Evolutionary conservation across 768 basidiomycete genomes (phyloP).

Genomic region (Macrocybe gigantea): DNA sequence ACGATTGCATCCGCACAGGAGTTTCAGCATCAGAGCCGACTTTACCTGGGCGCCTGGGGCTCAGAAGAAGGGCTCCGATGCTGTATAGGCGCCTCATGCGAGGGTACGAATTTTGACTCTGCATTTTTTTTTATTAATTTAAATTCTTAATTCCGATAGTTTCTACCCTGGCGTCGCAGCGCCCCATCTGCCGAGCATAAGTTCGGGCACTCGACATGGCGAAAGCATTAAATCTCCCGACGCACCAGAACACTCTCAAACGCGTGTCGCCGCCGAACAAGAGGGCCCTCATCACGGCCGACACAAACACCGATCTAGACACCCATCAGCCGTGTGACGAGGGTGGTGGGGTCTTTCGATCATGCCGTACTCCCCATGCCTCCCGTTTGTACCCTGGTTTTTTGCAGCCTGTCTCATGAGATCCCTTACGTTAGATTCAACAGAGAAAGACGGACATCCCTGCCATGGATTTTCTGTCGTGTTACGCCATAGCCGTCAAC

Average conservation of each 20-base stretch:
- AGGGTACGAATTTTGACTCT: slow-evolving; percentile 40
- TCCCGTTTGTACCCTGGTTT: slow-evolving; percentile 45
- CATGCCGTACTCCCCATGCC: slow-evolving; percentile 80
- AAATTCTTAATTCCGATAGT: slow-evolving; percentile 16
- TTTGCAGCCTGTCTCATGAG: background rate
- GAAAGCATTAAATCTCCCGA: slow-evolving; percentile 16
- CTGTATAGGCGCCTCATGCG: slow-evolving; percentile 89
- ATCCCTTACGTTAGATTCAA: background rate
- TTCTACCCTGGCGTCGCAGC: slow-evolving; percentile 45
- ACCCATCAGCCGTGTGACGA: slow-evolving; percentile 20
- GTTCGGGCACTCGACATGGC: slow-evolving; percentile 15
- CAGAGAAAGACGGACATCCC: slow-evolving; percentile 85
- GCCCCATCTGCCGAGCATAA: slow-evolving; percentile 25
- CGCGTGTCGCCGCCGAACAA: slow-evolving; percentile 4
- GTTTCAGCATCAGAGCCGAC: slow-evolving; percentile 73
- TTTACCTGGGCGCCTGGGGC: slow-evolving; percentile 80
- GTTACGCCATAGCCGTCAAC: slow-evolving; percentile 93
- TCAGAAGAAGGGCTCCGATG: slow-evolving; percentile 81
- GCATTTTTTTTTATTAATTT: background rate
- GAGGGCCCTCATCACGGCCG: slow-evolving; percentile 2
- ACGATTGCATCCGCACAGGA: slow-evolving; percentile 81
- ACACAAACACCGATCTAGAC: slow-evolving; percentile 2
- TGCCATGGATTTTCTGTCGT: slow-evolving; percentile 88
- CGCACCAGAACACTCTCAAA: slow-evolving; percentile 8
- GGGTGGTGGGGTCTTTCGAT: slow-evolving; percentile 71